Base-by-base conservation (phyloP, 23 red algal species). In the Gracilaria caudata region DNA sequence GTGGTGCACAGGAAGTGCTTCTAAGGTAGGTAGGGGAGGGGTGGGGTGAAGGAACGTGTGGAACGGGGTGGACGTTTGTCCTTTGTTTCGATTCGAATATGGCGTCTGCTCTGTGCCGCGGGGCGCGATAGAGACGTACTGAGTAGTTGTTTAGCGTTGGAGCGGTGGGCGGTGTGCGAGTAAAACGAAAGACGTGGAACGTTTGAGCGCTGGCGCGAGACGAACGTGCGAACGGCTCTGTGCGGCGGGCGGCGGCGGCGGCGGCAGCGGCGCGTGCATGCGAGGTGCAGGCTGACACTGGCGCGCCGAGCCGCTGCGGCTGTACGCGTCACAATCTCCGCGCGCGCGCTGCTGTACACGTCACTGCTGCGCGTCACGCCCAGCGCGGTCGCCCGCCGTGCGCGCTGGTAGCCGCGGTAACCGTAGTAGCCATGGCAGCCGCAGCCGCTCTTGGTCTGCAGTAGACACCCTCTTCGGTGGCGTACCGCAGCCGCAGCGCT, bases 1-100 rank as follows among this genome's bases (percentile, higher is more conserved):
- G 89, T 99, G 51, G 97, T 99, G 16, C 97, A 99, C 82, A 44
- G 85, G 41, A 89, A 99, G 77, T 99, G 93, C 89, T 95, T 99
- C 89, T 99, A 94, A 32, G n/a, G 58, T 28, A 4, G 24, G 58
- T 32, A 23, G 12, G 21, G 0, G 5, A 23, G 24, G 8, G 58
- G 17, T 57, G 54, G 8, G 46, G 8, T 51, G 46, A 14, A 51
- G 46, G 8, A 51, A 51, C 46, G 8, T 11, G 54, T 12, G 4
- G 54, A n/a, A 3, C 54, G 54, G 54, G 17, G 54, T 4, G 54
- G 6, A 11, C 11, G 54, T 57, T 57, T 7, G 54, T 11, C 14
- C 8, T 51, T 7, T 7, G 46, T 51, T 7, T 7, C 46, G 8
- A 51, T 7, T 51, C 46, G 46, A 51, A 51, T 14, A 14, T 51